Evolutionary conservation across 2,329 filamentous ascomycete species (phyloP).

Genomic region (Penicillium sp.): DNA sequence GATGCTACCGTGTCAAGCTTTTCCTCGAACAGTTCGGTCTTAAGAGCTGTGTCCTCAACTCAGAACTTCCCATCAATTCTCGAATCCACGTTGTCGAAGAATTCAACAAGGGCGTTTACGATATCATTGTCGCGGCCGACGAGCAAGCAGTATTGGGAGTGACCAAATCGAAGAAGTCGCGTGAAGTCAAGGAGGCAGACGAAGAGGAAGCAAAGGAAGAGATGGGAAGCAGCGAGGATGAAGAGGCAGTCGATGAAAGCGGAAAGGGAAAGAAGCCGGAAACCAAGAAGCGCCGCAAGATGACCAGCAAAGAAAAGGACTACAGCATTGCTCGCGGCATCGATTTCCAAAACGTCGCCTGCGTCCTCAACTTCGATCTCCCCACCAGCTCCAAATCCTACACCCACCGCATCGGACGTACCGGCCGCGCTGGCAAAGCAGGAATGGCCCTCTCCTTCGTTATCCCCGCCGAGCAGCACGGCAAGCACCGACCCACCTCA

Average conservation of each 20-base stretch:
- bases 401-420: slow-evolving; percentile 94
- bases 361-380: slow-evolving; percentile 95
- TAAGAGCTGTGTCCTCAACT: slow-evolving; percentile 89
- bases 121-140: slow-evolving; percentile 95
- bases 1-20: slow-evolving; percentile 87
- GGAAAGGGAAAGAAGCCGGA: slow-evolving; percentile 25
- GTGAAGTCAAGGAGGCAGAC: slow-evolving; percentile 26
- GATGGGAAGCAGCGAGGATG: slow-evolving; percentile 42
- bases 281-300: slow-evolving; percentile 62
- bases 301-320: slow-evolving; percentile 72
- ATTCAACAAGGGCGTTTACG: slow-evolving; percentile 95
- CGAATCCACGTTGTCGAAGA: slow-evolving; percentile 93
- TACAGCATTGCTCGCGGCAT: slow-evolving; percentile 95
- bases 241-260: slow-evolving; percentile 33
- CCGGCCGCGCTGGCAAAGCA: slow-evolving; percentile 82
- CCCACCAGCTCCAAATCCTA: slow-evolving; percentile 86
- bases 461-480: slow-evolving; percentile 74
- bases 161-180: slow-evolving; percentile 35
- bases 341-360: slow-evolving; percentile 93
- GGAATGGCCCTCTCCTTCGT: slow-evolving; percentile 97
- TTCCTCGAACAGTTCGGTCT: slow-evolving; percentile 97
- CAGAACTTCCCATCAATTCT: slow-evolving; percentile 88
- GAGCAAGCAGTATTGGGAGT: slow-evolving; percentile 78
- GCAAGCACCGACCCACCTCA: slow-evolving; percentile 85
- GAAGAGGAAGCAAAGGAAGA: slow-evolving; percentile 31